Evolutionary conservation across 1,139 yeast species (phyloP), one percentile per base, ranked within the genome.

Genomic region (Saccharomycopsis hybrid): DNA sequence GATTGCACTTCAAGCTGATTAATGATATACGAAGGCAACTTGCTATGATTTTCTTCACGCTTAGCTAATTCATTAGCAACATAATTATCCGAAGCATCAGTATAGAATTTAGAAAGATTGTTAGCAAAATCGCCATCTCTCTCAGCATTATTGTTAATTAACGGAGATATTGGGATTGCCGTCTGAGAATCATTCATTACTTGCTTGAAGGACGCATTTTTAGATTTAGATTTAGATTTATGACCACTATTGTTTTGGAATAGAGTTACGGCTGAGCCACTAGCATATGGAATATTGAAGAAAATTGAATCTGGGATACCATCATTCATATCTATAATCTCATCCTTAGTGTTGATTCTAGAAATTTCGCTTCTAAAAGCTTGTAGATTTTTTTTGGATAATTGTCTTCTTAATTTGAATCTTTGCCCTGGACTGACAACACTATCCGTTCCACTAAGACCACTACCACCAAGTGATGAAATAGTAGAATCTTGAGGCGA

Each of bases 201-300:
- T 27, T 44, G 32, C 36, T 47, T 41, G 18, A 50, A 25, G 11
- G 41, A 27, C 4, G 42, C 9, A 13, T 13, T 43, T 33, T 37
- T 33, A n/a, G 27, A 25, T 7, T 27, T 25, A 13, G 38, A 3
- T n/a, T n/a, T n/a, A n/a, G n/a, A n/a, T n/a, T n/a, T n/a, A n/a
- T n/a, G n/a, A 13, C 41, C 41, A 11, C 7, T 31, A 33, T 43
- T 32, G 41, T 41, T 42, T 4, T 8, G 11, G 27, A 33, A 37
- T 3, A 27, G 8, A n/a, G 18, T 11, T 3, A 32, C 46, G 33
- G 33, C 35, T 3, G 54, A 48, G n/a, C 55, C 49, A 13, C 51
- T 13, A 9, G 55, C 55, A 37, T 48, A 53, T n/a, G 55, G 55
- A 30, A 53, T 51, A 45, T 53, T 53, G 51, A 51, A 53, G 30